Percentiles rank a stretch among this genome's conserved stretches.
These are phyloP conservation scores for Penicillium mononematosum DNA, from an alignment of 495 filamentous ascomycete species.

Conservation along the genomic window DNA sequence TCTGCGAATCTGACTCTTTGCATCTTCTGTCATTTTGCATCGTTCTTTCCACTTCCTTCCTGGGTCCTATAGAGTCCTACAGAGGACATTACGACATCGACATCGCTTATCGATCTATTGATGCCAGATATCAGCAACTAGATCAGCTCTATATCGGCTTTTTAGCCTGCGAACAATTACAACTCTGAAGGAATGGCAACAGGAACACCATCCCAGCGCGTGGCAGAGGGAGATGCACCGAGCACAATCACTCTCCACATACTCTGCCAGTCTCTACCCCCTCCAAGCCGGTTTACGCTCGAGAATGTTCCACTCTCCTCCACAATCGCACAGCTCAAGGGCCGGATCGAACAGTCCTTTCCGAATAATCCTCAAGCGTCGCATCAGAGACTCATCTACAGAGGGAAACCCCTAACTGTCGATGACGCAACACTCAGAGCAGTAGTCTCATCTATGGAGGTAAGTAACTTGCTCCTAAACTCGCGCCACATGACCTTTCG, in stretches of 20 bases:
- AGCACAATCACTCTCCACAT: slow-evolving; percentile 57
- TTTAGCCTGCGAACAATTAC: slow-evolving; percentile 5
- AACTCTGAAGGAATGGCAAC: not conserved
- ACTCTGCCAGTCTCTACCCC: slow-evolving; percentile 60
- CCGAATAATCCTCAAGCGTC: slow-evolving; percentile 50
- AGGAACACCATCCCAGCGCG: not conserved
- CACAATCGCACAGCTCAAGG: slow-evolving; percentile 61
- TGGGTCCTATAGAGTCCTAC: not conserved
- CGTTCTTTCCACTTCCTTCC: not conserved
- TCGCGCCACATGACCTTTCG: not conserved
- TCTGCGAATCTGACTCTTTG: slow-evolving; percentile 4
- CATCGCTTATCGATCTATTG: slow-evolving; percentile 5
- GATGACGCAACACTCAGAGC: slow-evolving; percentile 55
- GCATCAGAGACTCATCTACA: slow-evolving; percentile 64
- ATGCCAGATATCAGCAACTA: slow-evolving; percentile 16
- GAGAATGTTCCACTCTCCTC: slow-evolving; percentile 50
- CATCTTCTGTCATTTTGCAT: not conserved
- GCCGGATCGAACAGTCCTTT: slow-evolving; percentile 56
- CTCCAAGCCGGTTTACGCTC: slow-evolving; percentile 55
- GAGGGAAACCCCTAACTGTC: slow-evolving; percentile 57
- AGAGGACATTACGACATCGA: not conserved
- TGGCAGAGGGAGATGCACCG: slow-evolving; percentile 2
- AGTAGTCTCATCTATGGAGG: slow-evolving; percentile 55
- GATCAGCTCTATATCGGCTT: not conserved
- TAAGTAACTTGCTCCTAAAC: slow-evolving; percentile 35